Evolutionary conservation across 495 filamentous ascomycete genomes (phyloP).

Genomic region (Podospora conica): DNA sequence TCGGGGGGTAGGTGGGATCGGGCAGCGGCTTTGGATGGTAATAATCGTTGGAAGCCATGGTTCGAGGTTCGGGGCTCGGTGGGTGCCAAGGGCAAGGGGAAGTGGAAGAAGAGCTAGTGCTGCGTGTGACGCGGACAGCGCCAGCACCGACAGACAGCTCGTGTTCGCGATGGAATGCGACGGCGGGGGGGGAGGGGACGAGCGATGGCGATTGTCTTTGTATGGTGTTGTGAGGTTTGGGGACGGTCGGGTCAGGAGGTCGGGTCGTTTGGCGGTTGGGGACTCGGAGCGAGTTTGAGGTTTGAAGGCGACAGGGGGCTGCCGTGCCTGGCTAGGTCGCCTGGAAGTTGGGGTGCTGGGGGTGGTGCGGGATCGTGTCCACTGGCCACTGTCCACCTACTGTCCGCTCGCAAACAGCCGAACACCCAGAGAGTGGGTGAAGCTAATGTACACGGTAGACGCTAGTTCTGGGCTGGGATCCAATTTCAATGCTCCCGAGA

Average conservation of each 20-base stretch:
- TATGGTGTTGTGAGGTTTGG: neutral
- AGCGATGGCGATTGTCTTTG: neutral
- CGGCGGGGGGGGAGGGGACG: neutral
- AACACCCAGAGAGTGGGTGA: neutral
- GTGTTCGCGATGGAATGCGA: neutral
- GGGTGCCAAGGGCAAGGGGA: neutral
- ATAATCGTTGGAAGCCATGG: conserved; percentile 81
- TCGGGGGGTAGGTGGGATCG: conserved; percentile 22
- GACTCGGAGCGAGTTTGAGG: neutral
- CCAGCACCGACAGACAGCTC: neutral
- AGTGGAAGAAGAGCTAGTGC: conserved; percentile 3
- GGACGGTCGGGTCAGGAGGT: conserved; percentile 9
- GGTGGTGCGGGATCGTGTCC: conserved; percentile 16
- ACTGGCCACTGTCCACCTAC: neutral
- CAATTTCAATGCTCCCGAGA: neutral
- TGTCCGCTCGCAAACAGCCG: conserved; percentile 3
- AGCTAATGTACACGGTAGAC: neutral
- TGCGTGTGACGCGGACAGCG: neutral
- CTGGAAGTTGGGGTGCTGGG: conserved; percentile 20
- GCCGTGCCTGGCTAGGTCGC: conserved; percentile 11
- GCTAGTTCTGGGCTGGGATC: too few relatives aligned
- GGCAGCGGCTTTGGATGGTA: conserved; percentile 52
- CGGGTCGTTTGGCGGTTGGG: conserved; percentile 2
- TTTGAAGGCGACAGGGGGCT: conserved; percentile 1
- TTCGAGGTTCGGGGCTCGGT: conserved; percentile 16